Evolutionary conservation across 345 rosid genomes (phyloP).

Genomic region (Barbarea vulgaris): DNA sequence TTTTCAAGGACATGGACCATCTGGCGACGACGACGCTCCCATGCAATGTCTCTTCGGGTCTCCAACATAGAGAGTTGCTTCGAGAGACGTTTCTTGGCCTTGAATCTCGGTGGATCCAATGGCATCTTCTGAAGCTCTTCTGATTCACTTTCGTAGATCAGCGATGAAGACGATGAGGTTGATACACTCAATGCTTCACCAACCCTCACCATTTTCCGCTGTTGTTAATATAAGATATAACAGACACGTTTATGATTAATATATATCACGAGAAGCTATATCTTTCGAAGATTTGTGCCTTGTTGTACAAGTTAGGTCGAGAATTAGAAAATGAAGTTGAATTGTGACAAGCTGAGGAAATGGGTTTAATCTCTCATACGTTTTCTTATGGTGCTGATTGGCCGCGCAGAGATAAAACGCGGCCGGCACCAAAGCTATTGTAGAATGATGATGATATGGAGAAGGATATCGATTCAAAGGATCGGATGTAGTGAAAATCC

Average conservation of each 20-base stretch:
- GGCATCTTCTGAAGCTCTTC: slow-evolving; percentile 62
- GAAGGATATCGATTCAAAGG: slow-evolving; percentile 10
- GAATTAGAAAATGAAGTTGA: background rate
- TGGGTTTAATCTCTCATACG: background rate
- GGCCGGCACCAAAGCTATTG: background rate
- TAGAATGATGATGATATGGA: background rate
- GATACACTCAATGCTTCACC: slow-evolving; percentile 41
- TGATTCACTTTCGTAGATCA: slow-evolving; percentile 42
- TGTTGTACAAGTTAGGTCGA: slow-evolving; percentile 21
- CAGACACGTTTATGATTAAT: background rate
- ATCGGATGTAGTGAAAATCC: slow-evolving; percentile 1
- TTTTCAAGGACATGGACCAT: slow-evolving; percentile 49
- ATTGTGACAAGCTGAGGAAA: background rate
- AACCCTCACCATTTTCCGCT: slow-evolving; percentile 23
- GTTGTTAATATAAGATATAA: background rate
- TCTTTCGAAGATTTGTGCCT: background rate
- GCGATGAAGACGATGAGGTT: slow-evolving; percentile 39
- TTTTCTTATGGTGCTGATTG: slow-evolving; percentile 12
- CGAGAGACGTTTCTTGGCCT: slow-evolving; percentile 49
- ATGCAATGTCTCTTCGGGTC: slow-evolving; percentile 64
- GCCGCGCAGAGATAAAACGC: background rate
- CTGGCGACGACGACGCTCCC: slow-evolving; percentile 88
- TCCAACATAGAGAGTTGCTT: slow-evolving; percentile 89
- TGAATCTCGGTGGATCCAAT: slow-evolving; percentile 48
- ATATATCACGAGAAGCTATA: background rate